A percentile compares a stretch with the other conserved stretches of the same genome.
Evolutionary conservation across 2,329 filamentous ascomycete genomes (phyloP).

Genomic region (Botrytis squamosa): DNA sequence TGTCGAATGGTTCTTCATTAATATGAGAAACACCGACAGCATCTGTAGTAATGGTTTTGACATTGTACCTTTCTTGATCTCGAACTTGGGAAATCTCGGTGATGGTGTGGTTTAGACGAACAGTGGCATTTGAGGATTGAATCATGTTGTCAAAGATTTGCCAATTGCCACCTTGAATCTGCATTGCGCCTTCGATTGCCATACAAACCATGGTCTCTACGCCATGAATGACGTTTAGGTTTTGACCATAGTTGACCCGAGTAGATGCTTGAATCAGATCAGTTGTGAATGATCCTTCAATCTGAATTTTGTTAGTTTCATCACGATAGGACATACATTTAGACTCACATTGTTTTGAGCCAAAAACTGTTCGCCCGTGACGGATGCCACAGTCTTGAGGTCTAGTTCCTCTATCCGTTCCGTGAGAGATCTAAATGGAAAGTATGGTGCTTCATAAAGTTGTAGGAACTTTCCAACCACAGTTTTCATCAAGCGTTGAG

Average conservation of each 20-base stretch:
- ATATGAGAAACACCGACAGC: constrained; percentile 15
- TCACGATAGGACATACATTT: background rate
- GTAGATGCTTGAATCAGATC: constrained; percentile 90
- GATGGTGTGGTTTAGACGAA: constrained; percentile 68
- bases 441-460: constrained; percentile 77
- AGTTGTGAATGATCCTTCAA: constrained; percentile 65
- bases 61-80: constrained; percentile 45
- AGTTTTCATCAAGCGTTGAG: constrained; percentile 68
- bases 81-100: constrained; percentile 54
- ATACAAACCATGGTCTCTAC: constrained; percentile 87
- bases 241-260: constrained; percentile 91
- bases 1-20: constrained; percentile 58
- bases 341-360: constrained; percentile 55
- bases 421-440: constrained; percentile 79
- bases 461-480: constrained; percentile 72
- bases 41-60: constrained; percentile 39
- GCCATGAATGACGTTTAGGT: constrained; percentile 81
- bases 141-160: constrained; percentile 87
- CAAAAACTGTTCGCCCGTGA: constrained; percentile 74
- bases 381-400: constrained; percentile 62
- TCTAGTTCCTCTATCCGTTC: constrained; percentile 65
- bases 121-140: constrained; percentile 56
- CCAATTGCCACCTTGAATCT: constrained; percentile 87
- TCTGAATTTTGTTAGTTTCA: constrained; percentile 41
- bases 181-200: constrained; percentile 79